Base-by-base conservation (phyloP, 106 monocot genomes). In the Dendrobium nobile region DNA sequence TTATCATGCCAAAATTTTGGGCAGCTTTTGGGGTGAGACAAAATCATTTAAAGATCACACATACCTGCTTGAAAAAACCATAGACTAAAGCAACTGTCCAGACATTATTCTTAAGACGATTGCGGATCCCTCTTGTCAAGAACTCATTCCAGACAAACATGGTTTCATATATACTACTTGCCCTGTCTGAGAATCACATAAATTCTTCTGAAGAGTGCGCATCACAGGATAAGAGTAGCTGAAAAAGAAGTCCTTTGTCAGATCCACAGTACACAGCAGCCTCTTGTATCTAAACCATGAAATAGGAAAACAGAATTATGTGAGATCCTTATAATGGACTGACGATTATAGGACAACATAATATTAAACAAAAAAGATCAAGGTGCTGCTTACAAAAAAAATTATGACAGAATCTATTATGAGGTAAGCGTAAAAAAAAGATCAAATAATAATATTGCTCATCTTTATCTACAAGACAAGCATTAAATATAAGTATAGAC, bases 101-200 rank as follows among this genome's bases (percentile, higher is more conserved):
- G 47, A 93, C 19, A 41, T 80, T 88, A 82, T 82, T 97, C 78
- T 92, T 92, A 17, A 94, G 82, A 77, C 80, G 77, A 78, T 86
- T 82, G 0, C 98, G 90, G 26, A 99, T 87, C 64, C 91, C 89
- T 80, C 83, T 88, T 51, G 94, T 93, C 82, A 99, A 85, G 73
- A 87, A 99, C 20, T 95, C 95, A 84, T 99, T 99, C 98, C 98
- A 99, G 4, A 99, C 98, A 81, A 99, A 99, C 92, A 95, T 95
- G 41, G 95, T 89, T 72, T 95, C 92, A 84, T 99, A 91, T n/a
- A n/a, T 19, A 86, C 17, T 61, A 84, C 79, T 79, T 87, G 79
- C 18, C 87, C 89, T 16, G 81, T 73, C 80, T 95, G 76, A 77
- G 40, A 64, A 47, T 88, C 79, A 77, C 75, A 84, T 74, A 91